Conservation (phyloP, 106 monocot genomes). For the Dioscorea zingiberensis region DNA sequence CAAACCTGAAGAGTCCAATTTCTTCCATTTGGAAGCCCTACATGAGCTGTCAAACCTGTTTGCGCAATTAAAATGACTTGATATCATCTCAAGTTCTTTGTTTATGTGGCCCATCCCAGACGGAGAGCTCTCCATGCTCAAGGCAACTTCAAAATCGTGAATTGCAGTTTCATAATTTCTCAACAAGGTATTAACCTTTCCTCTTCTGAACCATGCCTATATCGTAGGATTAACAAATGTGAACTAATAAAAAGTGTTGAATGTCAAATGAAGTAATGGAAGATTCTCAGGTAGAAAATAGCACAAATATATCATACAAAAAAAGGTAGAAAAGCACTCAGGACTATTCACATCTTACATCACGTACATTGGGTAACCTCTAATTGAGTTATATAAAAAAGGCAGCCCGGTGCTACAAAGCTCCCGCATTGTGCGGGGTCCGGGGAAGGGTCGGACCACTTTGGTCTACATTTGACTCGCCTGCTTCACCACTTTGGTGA, state of each 20-base stretch:
- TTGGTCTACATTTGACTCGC: too few relatives aligned
- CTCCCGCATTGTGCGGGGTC: too few relatives aligned
- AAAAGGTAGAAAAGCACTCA: background rate
- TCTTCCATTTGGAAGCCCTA: background rate
- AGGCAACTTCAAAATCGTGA: conserved; percentile 67
- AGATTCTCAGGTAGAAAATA: background rate
- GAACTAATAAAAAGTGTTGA: background rate
- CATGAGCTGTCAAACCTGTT: background rate
- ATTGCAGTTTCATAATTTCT: conserved; percentile 46
- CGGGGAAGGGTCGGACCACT: too few relatives aligned
- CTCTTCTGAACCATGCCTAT: conserved; percentile 93
- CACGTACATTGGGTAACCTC: background rate
- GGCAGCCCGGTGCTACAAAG: too few relatives aligned
- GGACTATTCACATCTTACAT: background rate
- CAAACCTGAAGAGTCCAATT: conserved; percentile 25
- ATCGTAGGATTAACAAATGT: background rate
- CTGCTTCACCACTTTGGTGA: too few relatives aligned
- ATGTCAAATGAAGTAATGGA: background rate
- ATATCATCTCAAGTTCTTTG: conserved; percentile 42
- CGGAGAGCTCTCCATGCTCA: conserved; percentile 45
- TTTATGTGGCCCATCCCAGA: conserved; percentile 65
- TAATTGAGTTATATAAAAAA: background rate
- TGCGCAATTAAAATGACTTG: conserved; percentile 7
- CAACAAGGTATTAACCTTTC: conserved; percentile 63
- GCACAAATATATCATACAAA: background rate